These are phyloP conservation scores for Pythium myriotylum DNA, from an alignment of 352 stramenopile genomes.

Conservation along the genomic window DNA sequence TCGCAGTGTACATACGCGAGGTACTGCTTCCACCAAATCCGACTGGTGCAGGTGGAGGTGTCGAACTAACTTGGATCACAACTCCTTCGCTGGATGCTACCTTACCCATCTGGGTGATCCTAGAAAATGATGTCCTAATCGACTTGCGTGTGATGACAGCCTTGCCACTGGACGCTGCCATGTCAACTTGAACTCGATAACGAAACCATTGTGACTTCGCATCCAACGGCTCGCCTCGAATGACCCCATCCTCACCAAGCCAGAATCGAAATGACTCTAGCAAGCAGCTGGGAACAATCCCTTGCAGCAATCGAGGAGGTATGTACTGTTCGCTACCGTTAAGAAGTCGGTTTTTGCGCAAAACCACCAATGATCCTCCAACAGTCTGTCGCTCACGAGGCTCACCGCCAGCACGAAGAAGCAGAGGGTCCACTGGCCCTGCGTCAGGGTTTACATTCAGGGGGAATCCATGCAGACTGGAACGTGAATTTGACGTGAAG, in stretches of 20 bases:
- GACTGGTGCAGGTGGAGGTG: conserved; percentile 50
- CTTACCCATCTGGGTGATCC: conserved; percentile 39
- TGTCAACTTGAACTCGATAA: conserved; percentile 81
- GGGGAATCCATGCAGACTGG: conserved; percentile 93
- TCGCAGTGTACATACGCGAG: conserved; percentile 8
- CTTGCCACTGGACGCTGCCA: conserved; percentile 32
- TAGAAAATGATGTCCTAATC: conserved; percentile 70
- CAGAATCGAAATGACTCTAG: conserved; percentile 97
- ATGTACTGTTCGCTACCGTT: conserved; percentile 88
- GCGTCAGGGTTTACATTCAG: conserved; percentile 64
- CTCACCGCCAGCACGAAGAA: conserved; percentile 70
- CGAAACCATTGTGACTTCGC: conserved; percentile 88
- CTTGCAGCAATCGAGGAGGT: conserved; percentile 92
- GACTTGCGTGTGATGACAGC: conserved; percentile 66
- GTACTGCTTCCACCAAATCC: conserved; percentile 14
- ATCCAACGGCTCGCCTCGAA: conserved; percentile 94
- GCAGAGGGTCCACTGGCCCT: conserved; percentile 55
- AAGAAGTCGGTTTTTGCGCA: conserved; percentile 66
- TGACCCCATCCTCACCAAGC: conserved; percentile 94
- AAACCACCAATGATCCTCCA: conserved; percentile 90
- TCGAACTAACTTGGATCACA: conserved; percentile 25
- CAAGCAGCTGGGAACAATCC: conserved; percentile 93
- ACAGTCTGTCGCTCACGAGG: conserved; percentile 58
- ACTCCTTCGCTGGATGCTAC: conserved; percentile 27
- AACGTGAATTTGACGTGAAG: conserved; percentile 96